These are phyloP conservation scores for Microcera coccophila DNA, from an alignment of 2,329 filamentous ascomycete species.

Conservation along the genomic window DNA sequence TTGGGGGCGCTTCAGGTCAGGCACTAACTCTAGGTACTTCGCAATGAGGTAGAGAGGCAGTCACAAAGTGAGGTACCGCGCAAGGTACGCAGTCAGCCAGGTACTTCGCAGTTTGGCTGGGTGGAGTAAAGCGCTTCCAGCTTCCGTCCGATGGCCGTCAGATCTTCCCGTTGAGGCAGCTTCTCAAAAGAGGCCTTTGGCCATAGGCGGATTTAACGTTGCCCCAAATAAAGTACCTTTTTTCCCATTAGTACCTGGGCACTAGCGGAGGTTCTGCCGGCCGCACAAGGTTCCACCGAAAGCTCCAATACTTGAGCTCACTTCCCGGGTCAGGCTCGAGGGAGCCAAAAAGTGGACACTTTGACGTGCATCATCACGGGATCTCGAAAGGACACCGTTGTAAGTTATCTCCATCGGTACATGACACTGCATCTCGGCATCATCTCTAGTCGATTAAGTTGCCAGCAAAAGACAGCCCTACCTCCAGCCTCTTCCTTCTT, in stretches of 20 bases:
- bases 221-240: background rate
- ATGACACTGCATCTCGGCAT: conserved; percentile 29
- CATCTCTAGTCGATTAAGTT: conserved; percentile 12
- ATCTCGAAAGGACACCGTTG: conserved; percentile 40
- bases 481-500: conserved; percentile 6
- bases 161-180: background rate
- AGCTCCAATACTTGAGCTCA: background rate
- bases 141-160: background rate
- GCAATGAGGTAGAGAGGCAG: too few species aligned
- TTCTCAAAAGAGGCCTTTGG: too few species aligned
- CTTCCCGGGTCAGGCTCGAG: too few species aligned
- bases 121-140: background rate
- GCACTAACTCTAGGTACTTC: too few species aligned
- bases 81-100: too few species aligned
- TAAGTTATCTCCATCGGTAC: conserved; percentile 11
- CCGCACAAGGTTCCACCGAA: background rate
- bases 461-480: conserved; percentile 22
- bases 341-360: conserved; percentile 25
- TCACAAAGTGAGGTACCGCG: too few species aligned
- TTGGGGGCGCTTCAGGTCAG: too few species aligned
- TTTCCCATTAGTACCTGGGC: background rate
- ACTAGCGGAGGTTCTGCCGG: background rate
- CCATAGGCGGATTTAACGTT: too few species aligned
- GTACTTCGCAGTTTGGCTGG: too few species aligned
- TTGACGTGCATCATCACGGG: conserved; percentile 31